Evolutionary conservation across 2,329 filamentous ascomycete species (phyloP).

Genomic region (Aspergillus pseudotamarii): DNA sequence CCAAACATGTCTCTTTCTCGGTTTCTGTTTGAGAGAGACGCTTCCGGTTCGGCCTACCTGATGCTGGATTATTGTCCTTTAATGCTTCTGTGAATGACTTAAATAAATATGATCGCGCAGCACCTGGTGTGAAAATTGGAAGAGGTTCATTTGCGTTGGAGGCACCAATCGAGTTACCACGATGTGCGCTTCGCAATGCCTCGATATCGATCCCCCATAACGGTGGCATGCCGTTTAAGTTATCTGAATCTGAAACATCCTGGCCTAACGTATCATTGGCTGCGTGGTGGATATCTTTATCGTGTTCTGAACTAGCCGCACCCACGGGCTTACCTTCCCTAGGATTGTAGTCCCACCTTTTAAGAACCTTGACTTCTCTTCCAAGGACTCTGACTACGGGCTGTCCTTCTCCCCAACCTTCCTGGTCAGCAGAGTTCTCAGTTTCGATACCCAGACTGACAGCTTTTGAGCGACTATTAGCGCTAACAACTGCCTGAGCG

Average conservation of each 20-base stretch:
- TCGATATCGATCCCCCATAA: slow-evolving; percentile 64
- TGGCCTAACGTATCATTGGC: slow-evolving; percentile 19
- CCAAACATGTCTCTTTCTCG: slow-evolving; percentile 71
- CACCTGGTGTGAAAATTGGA: slow-evolving; percentile 74
- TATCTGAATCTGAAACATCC: slow-evolving; percentile 10
- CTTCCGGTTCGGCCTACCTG: slow-evolving; percentile 46
- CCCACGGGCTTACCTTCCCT: slow-evolving; percentile 43
- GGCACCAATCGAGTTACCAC: slow-evolving; percentile 22
- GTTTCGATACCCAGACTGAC: slow-evolving; percentile 72
- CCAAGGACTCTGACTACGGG: slow-evolving; percentile 73
- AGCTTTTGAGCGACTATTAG: slow-evolving; percentile 77
- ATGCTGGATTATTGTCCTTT: slow-evolving; percentile 16
- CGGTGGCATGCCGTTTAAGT: slow-evolving; percentile 40
- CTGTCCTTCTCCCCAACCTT: slow-evolving; percentile 75
- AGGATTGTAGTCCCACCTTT: slow-evolving; percentile 74
- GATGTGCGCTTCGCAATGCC: slow-evolving; percentile 53
- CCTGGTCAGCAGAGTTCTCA: slow-evolving; percentile 66
- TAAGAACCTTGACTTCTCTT: slow-evolving; percentile 73
- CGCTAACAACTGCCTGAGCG: slow-evolving; percentile 80
- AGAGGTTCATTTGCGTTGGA: slow-evolving; percentile 51
- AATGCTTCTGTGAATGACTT: slow-evolving; percentile 45
- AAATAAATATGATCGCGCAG: slow-evolving; percentile 62
- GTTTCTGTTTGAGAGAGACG: slow-evolving; percentile 55
- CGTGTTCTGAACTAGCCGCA: slow-evolving; percentile 12
- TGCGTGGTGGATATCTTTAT: neutral